Base-by-base conservation (phyloP, 257 asterid species). In the Eustoma russellianum region DNA sequence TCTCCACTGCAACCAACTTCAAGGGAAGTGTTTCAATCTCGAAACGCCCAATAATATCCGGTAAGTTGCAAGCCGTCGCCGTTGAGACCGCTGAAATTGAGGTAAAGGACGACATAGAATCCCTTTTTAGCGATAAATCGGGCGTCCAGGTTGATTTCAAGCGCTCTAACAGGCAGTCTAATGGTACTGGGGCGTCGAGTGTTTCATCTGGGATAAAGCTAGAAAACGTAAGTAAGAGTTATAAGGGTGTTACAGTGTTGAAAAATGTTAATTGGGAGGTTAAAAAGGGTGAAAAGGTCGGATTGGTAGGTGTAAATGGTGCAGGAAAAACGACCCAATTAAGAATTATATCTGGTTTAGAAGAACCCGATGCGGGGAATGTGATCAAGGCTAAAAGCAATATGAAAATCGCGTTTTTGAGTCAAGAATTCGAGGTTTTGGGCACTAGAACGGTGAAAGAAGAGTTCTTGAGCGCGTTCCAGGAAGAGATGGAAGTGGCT, bases 241-340 rank as follows among this genome's bases (percentile, higher is more conserved):
- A 88, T 52, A 92, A 92, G 68, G 95, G 95, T 1, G 81, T 71
- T 18, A 92, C 98, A 1, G 88, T 92, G 28, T 55, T 92, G 88
- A 92, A 79, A 64, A 72, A 83, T 63, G 77, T 92, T n/a, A 87
- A 44, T 34, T 92, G 98, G 98, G 98, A 85, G 59, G 98, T 92
- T 63, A 88, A 88, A 16, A 92, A 80, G 24, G 95, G 94, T 0
- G 97, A 92, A 66, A 92, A 92, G 48, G 98, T 92, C 0, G 98
- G 98, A 14, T 55, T 92, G 28, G 98, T 92, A 24, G 98, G 98
- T 41, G 98, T 92, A 33, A 92, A 92, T 65, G 98, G 98, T 19
- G 98, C 98, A 1, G 98, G 98, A 10, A 92, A 92, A 54, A 92
- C 98, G 13, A 92, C 97, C 66, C 98, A 92, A 46, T 33, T 92